Evolutionary conservation across 2,329 filamentous ascomycete genomes (phyloP), one percentile per base, ranked within the genome.

Genomic region (Hypomyces perniciosus): DNA sequence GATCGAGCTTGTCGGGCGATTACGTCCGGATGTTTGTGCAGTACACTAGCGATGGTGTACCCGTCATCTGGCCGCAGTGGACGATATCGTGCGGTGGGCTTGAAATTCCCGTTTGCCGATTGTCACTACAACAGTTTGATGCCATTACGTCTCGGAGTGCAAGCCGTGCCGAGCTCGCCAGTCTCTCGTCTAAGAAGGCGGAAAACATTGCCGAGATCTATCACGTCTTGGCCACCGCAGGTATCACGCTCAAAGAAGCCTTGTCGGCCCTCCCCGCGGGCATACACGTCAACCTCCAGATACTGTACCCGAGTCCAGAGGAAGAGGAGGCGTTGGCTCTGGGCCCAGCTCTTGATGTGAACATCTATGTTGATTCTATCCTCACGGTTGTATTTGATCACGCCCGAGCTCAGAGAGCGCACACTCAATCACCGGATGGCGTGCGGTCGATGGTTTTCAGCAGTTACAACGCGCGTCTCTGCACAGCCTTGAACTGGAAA

Each of bases 401-500:
- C 67, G 91, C 91, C 2, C 81, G 92, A 41, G 72, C 73, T 2
- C 80, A 83, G 62, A 72, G 80, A 60, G 80, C 61, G 54, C 89
- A 67, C 56, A 83, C 81, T 56, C 89, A 68, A 55, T 83, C 81
- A 1, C 61, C 88, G 7, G 84, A 89, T 49, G 81, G 84, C 12
- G 84, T 93, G 59, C 79, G 91, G 38, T 95, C 89, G 9, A 85
- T 99, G 47, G 89, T 96, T 8, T 96, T 99, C 67, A 95, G 89
- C 61, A 95, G 90, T 26, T 96, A 92, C 69, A 96, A 95, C 65
- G 78, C 88, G 9, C 86, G 85, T 56, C 81, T 97, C 20, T 99
- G 93, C 70, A 95, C 89, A 12, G 91, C 92, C 5, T 72, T 99
- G 61, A 99, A 99, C 70, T 99, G 93, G 93, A 99, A 99, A 69